These are phyloP conservation scores for Colletotrichum brevisporum DNA, from an alignment of 2,329 filamentous ascomycete genomes.

Conservation along the genomic window DNA sequence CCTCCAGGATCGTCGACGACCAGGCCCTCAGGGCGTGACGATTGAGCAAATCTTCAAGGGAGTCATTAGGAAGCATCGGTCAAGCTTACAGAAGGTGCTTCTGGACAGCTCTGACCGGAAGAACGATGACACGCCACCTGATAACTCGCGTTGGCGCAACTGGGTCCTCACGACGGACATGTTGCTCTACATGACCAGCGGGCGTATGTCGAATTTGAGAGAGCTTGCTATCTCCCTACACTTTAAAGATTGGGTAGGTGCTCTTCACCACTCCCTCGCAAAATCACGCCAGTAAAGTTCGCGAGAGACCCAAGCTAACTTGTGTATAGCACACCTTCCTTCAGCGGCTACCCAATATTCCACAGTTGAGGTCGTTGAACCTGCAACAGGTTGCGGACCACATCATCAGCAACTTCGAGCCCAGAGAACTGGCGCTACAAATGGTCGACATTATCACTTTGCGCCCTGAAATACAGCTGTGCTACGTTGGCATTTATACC, in stretches of 20 bases:
- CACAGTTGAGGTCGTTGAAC: slow-evolving; percentile 79
- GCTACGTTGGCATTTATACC: slow-evolving; percentile 80
- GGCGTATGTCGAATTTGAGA: slow-evolving; percentile 78
- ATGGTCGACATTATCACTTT: slow-evolving; percentile 84
- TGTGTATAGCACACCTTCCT: slow-evolving; percentile 79
- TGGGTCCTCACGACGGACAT: slow-evolving; percentile 82
- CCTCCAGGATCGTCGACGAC: slow-evolving; percentile 75
- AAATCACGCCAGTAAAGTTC: background rate
- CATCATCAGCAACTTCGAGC: slow-evolving; percentile 67
- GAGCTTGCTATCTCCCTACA: slow-evolving; percentile 82
- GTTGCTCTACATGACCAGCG: slow-evolving; percentile 81
- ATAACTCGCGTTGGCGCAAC: slow-evolving; percentile 69
- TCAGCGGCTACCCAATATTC: slow-evolving; percentile 78
- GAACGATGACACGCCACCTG: slow-evolving; percentile 44
- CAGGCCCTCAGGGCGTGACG: slow-evolving; percentile 66
- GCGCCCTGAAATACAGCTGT: slow-evolving; percentile 81
- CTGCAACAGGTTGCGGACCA: slow-evolving; percentile 77
- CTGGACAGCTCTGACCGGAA: slow-evolving; percentile 76
- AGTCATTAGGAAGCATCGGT: slow-evolving; percentile 77
- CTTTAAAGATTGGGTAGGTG: slow-evolving; percentile 82
- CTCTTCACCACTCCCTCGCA: background rate
- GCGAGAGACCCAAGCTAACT: slow-evolving; percentile 37
- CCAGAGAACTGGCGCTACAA: slow-evolving; percentile 80
- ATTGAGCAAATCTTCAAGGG: slow-evolving; percentile 80
- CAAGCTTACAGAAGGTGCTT: slow-evolving; percentile 79